phyloP scores from a whole-genome alignment of 495 filamentous ascomycete species.

The Hypoxylon fragiforme region DNA sequence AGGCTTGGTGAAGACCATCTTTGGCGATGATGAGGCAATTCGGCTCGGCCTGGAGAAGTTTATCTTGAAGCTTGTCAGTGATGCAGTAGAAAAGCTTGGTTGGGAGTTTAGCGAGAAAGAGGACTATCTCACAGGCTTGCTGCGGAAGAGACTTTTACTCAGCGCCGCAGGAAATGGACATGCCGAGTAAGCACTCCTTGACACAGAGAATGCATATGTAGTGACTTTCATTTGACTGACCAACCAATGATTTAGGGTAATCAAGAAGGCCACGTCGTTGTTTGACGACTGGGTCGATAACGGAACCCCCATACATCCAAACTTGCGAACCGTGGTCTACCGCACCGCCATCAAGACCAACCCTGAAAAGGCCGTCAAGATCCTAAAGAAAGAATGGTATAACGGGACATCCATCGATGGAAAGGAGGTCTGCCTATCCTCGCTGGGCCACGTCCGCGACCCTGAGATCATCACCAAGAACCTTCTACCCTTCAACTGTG shows the following conservation, averaged over 20 bases:
- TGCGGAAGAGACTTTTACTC: constrained; percentile 76
- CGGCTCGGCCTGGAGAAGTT: constrained; percentile 71
- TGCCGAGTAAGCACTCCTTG: constrained; percentile 57
- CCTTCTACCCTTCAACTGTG: constrained; percentile 79
- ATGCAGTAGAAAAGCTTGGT: constrained; percentile 75
- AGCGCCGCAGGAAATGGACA: constrained; percentile 76
- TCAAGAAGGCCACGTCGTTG: constrained; percentile 68
- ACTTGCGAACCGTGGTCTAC: constrained; percentile 78
- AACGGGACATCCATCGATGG: constrained; percentile 83
- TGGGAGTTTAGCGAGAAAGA: constrained; percentile 80
- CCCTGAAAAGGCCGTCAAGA: constrained; percentile 62
- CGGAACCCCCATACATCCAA: constrained; percentile 72
- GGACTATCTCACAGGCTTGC: constrained; percentile 77
- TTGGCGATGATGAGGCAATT: constrained; percentile 58
- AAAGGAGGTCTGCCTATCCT: constrained; percentile 78
- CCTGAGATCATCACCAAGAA: constrained; percentile 68
- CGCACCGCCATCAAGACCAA: constrained; percentile 73
- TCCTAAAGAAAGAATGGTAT: constrained; percentile 80
- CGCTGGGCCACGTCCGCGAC: constrained; percentile 75
- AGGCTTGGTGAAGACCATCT: constrained; percentile 53
- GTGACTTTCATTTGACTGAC: background rate
- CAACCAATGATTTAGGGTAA: constrained; percentile 52
- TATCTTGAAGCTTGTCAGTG: constrained; percentile 67
- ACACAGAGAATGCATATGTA: background rate
- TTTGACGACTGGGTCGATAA: constrained; percentile 75